Evolutionary conservation across 2,329 filamentous ascomycete genomes (phyloP).

Genomic region (Colletotrichum musicola): DNA sequence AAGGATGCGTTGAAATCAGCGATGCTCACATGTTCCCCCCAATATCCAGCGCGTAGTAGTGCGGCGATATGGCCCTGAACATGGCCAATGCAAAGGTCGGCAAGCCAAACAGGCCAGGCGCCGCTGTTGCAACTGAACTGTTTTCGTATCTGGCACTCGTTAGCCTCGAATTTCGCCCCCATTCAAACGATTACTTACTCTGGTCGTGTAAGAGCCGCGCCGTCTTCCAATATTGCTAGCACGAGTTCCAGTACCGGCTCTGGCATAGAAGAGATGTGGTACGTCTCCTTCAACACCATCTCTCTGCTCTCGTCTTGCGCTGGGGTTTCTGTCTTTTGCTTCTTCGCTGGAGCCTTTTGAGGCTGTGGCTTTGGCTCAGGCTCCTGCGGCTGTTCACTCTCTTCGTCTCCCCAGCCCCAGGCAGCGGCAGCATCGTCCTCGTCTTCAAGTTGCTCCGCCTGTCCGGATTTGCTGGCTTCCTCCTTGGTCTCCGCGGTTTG

Average conservation of each 20-base stretch:
- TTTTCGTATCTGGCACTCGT: slow-evolving; percentile 52
- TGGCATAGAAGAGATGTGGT: slow-evolving; percentile 89
- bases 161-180: neutral
- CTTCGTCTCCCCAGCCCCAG: slow-evolving; percentile 88
- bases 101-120: slow-evolving; percentile 76
- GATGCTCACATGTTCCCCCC: slow-evolving; percentile 73
- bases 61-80: slow-evolving; percentile 81
- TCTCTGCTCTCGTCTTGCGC: slow-evolving; percentile 64
- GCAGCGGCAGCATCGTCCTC: slow-evolving; percentile 72
- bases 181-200: slow-evolving; percentile 50
- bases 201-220: slow-evolving; percentile 68
- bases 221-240: slow-evolving; percentile 70
- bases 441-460: slow-evolving; percentile 45
- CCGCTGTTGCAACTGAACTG: slow-evolving; percentile 75
- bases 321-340: slow-evolving; percentile 36
- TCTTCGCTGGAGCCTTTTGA: slow-evolving; percentile 34
- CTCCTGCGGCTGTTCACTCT: slow-evolving; percentile 51
- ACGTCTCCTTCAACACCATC: slow-evolving; percentile 85
- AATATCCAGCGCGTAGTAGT: slow-evolving; percentile 75
- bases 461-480: slow-evolving; percentile 41
- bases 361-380: slow-evolving; percentile 43
- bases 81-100: slow-evolving; percentile 82
- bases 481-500: slow-evolving; percentile 49
- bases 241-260: slow-evolving; percentile 80
- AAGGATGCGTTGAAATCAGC: neutral